Base-by-base conservation (phyloP, 805 yeast genomes). In the Nakazawaea populi region DNA sequence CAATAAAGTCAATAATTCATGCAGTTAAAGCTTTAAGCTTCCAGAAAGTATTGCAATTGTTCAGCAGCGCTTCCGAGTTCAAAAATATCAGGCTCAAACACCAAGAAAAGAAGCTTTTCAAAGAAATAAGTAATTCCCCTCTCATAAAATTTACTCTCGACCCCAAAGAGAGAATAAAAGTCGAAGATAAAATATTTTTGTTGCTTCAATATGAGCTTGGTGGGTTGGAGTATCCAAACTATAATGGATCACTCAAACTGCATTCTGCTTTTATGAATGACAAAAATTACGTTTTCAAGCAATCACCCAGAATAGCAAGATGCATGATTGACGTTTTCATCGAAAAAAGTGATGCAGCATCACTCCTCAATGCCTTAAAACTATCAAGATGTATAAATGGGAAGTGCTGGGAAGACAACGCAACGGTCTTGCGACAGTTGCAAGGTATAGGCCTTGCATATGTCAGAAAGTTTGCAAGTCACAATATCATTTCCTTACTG, bases 151-250 rank as follows among this genome's bases (percentile, higher is more conserved):
- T 53, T 54, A 74, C 77, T 2, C 54, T 66, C 27, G 58, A 65
- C n/a, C 55, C 63, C 0, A 60, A 61, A 1, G 64, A 66, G 14
- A 50, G 67, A 29, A 64, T 62, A 24, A 56, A 54, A 6, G 54
- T 57, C 6, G 49, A 47, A 29, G 74, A 75, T 9, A 79, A 79
- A 52, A 62, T 75, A 0, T 68, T 66, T 3, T 54, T 79, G 6
- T 28, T 77, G 8, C 60, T 77, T 7, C 83, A 80, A 54, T 74
- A 67, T 58, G 82, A 77, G 47, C 62, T 80, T 7, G 78, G 82
- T 1, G 79, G 80, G 0, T 44, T 73, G 4, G 79, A 74, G 30
- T 74, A 61, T 48, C 83, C 83, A 1, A 57, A 56, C 3, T 74
- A 69, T 50, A 66, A 60, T 5, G 79, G 76, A 1, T 66, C 79